phyloP scores from a whole-genome alignment of 2,329 filamentous ascomycete species.

The Exophiala alcalophila region DNA sequence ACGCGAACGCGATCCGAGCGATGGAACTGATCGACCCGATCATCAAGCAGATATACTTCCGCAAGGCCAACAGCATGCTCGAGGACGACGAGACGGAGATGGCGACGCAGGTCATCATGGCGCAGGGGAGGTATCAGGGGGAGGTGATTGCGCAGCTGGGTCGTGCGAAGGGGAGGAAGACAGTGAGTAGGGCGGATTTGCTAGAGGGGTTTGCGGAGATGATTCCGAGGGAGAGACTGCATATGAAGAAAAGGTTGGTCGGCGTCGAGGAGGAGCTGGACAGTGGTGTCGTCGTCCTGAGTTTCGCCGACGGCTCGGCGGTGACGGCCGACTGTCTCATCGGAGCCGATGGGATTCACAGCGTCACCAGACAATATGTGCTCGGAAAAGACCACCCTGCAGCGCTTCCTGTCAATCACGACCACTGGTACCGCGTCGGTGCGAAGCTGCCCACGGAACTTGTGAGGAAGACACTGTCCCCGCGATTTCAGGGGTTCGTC shows the following conservation, averaged over 20 bases:
- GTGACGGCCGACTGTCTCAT: conserved; percentile 35
- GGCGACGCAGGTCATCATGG: conserved; percentile 6
- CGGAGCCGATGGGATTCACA: conserved; percentile 40
- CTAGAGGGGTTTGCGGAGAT: conserved; percentile 1
- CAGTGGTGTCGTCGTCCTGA: neutral
- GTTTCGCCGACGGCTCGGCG: conserved; percentile 19
- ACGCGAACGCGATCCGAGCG: conserved; percentile 4
- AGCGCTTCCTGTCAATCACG: conserved; percentile 3
- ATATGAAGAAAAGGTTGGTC: neutral
- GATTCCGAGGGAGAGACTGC: neutral
- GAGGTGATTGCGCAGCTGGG: conserved; percentile 6
- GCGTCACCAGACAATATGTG: conserved; percentile 33
- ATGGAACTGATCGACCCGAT: conserved; percentile 7
- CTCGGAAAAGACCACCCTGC: conserved; percentile 26
- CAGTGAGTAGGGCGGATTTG: conserved; percentile 2
- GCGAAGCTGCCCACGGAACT: conserved; percentile 2
- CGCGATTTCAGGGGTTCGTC: conserved; percentile 1
- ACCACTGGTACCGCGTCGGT: neutral
- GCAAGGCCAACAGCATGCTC: conserved; percentile 9
- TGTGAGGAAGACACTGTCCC: conserved; percentile 2
- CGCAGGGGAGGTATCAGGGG: neutral
- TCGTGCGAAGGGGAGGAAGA: conserved; percentile 8
- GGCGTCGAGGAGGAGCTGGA: neutral
- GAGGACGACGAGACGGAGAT: conserved; percentile 2
- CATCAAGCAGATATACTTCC: conserved; percentile 6